Base-by-base conservation (phyloP, 805 yeast genomes). In the Wickerhamomyces chaumierensis region DNA sequence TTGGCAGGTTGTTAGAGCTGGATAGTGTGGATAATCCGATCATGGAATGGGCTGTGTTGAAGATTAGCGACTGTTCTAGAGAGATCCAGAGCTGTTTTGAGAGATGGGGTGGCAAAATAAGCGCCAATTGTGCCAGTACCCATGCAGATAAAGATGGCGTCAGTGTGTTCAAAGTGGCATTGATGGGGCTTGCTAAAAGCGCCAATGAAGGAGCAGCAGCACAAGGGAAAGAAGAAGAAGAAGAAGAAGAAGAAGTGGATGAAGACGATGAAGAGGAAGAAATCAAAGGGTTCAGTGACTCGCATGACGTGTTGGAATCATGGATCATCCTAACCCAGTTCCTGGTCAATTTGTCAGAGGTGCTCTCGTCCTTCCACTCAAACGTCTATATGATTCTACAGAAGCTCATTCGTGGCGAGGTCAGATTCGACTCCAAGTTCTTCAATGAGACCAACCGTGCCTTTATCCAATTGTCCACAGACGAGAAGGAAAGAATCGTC, bases 11-110 rank as follows among this genome's bases (percentile, higher is more conserved):
- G 27, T 55, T 78, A 34, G 84, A 80, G 43, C 59, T 82, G 27
- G 81, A 78, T n/a, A 68, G 71, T 2, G 68, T 63, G 35, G 78
- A 73, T 40, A 79, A 75, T 51, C 90, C 90, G 5, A 71, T 81
- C 5, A 53, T 66, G 18, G 74, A 69, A 38, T 81, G 86, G 76
- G 66, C 81, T 21, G 61, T 68, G 33, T 57, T 69, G 56, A 13
- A 25, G 7, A 25, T 25, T 23, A 58, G 60, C 18, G 65, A 67
- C 17, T 62, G 62, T 4, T 68, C 70, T 20, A 57, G n/a, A n/a
- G n/a, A n/a, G n/a, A n/a, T n/a, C n/a, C n/a, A n/a, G n/a, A 57
- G 16, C 67, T 66, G 36, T 42, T 52, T 62, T 28, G 57, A 53
- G 14, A 63, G 68, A 43, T 60, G n/a, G n/a, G n/a, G n/a, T n/a